Conservation (phyloP, 345 rosid genomes). For the Triadica sebifera region DNA sequence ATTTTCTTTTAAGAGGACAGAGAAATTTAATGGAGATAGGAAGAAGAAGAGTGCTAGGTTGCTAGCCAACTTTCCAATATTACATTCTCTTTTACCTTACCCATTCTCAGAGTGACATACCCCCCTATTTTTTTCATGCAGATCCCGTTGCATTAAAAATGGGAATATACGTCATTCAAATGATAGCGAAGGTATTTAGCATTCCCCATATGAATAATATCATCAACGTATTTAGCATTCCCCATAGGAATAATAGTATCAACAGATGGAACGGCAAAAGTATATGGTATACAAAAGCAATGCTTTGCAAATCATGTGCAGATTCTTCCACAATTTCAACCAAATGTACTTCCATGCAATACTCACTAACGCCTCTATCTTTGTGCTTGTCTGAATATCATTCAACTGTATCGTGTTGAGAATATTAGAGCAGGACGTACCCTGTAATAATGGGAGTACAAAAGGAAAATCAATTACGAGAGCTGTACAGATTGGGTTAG, state of each 20-base stretch:
- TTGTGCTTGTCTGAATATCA: slow-evolving; percentile 94
- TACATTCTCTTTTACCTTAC: too few relatives aligned
- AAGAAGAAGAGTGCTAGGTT: too few relatives aligned
- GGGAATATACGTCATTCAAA: too few relatives aligned
- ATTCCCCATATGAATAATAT: too few relatives aligned
- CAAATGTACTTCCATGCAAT: slow-evolving; percentile 11
- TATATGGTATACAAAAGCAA: not conserved
- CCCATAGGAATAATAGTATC: too few relatives aligned
- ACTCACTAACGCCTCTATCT: slow-evolving; percentile 95
- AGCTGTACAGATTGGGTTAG: not conserved
- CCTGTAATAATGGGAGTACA: slow-evolving; percentile 43
- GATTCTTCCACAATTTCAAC: not conserved
- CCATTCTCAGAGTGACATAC: too few relatives aligned
- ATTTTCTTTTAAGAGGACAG: slow-evolving; percentile 1
- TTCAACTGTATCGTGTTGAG: slow-evolving; percentile 69
- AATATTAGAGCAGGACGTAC: slow-evolving; percentile 75
- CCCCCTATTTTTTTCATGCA: too few relatives aligned
- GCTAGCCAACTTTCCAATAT: too few relatives aligned
- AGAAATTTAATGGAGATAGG: not conserved
- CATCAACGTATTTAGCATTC: too few relatives aligned
- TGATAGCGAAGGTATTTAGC: too few relatives aligned
- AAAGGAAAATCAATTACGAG: not conserved
- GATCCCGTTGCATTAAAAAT: too few relatives aligned
- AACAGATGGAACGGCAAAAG: not conserved
- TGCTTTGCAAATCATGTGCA: not conserved